Evolutionary conservation across 2,329 filamentous ascomycete genomes (phyloP).

Genomic region (Hortaea werneckii): DNA sequence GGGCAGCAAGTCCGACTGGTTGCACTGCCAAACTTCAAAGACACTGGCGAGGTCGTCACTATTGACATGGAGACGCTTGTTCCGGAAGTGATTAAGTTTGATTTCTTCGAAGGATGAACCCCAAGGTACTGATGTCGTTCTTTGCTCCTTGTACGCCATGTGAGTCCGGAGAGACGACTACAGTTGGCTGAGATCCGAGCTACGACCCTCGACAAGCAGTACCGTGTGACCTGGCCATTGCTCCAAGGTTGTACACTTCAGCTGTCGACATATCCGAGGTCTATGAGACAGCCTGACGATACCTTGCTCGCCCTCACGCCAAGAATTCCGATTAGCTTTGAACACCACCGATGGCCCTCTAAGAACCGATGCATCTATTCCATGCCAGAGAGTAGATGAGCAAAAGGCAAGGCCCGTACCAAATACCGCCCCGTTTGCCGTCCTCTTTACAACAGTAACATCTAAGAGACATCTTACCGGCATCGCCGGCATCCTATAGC

Average conservation of each 20-base stretch:
- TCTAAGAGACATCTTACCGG: background rate
- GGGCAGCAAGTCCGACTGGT: constrained; percentile 67
- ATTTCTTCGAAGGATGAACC: constrained; percentile 21
- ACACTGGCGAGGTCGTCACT: constrained; percentile 69
- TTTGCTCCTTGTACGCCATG: background rate
- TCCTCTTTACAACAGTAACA: background rate
- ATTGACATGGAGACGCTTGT: constrained; percentile 80
- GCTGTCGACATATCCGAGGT: background rate
- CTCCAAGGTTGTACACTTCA: background rate
- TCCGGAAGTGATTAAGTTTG: constrained; percentile 57
- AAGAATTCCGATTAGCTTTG: background rate
- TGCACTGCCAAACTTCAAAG: constrained; percentile 71
- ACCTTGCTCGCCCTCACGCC: background rate
- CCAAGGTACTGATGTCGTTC: too few species aligned
- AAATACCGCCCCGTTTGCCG: background rate
- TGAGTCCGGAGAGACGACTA: background rate
- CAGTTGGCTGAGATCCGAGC: background rate
- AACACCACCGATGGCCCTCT: background rate
- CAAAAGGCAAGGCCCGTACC: background rate
- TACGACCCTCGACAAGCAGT: background rate
- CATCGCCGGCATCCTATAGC: background rate
- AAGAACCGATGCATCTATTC: background rate
- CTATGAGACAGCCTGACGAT: background rate
- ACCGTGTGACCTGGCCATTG: background rate
- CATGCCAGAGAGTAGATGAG: background rate